A percentile compares a stretch with the other conserved stretches of the same genome.
These are phyloP conservation scores for Fusarium sp. DNA, from an alignment of 2,329 filamentous ascomycete species.

Conservation along the genomic window DNA sequence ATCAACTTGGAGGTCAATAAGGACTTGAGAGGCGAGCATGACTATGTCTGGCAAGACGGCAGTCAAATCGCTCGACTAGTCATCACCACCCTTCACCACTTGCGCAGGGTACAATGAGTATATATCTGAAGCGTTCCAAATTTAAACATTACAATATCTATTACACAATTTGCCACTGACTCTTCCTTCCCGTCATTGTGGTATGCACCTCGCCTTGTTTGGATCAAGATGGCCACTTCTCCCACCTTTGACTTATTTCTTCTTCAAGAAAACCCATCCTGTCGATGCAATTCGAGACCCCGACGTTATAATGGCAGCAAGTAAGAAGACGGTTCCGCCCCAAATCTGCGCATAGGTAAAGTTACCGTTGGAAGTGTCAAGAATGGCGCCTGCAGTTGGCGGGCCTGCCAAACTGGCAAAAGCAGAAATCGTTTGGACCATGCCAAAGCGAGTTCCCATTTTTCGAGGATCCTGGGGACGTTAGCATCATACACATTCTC, in stretches of 20 bases:
- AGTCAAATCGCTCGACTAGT: constrained; percentile 64
- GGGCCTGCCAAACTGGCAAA: constrained; percentile 58
- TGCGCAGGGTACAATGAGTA: constrained; percentile 16
- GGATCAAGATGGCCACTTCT: not conserved
- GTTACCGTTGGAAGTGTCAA: constrained; percentile 40
- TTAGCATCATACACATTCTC: not conserved
- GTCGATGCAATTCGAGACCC: constrained; percentile 51
- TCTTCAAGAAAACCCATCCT: constrained; percentile 53
- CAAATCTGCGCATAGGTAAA: constrained; percentile 61
- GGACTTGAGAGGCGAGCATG: constrained; percentile 68
- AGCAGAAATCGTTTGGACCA: constrained; percentile 55
- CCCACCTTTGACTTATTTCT: constrained; percentile 29
- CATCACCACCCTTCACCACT: constrained; percentile 44
- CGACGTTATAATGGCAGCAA: constrained; percentile 48
- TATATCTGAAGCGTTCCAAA: not conserved
- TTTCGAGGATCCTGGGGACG: constrained; percentile 50
- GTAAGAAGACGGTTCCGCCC: constrained; percentile 56
- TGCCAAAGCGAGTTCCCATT: constrained; percentile 57
- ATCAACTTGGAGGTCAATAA: constrained; percentile 48
- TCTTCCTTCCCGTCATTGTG: not conserved
- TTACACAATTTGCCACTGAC: not conserved
- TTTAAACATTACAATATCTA: constrained; percentile 28
- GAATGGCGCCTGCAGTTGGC: constrained; percentile 50
- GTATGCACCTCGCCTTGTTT: not conserved
- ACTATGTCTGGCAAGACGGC: constrained; percentile 72